phyloP scores from a whole-genome alignment of 257 asterid genomes.

The Solanum sejunctum region DNA sequence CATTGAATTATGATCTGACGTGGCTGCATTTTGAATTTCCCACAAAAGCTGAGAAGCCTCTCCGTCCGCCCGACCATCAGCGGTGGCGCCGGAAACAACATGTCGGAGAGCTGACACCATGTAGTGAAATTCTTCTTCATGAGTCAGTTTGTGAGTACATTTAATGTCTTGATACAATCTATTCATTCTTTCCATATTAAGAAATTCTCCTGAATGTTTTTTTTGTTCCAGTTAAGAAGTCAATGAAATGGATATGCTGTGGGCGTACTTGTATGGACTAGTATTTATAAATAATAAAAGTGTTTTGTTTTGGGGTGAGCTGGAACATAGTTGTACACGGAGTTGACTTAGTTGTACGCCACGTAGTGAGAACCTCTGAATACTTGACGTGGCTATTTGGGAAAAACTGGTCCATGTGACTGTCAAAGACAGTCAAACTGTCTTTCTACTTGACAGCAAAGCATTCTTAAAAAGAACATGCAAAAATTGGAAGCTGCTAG shows the following conservation, averaged over 20 bases:
- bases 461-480: not conserved
- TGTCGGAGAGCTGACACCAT: conserved; percentile 13
- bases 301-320: not conserved
- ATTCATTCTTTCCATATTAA: not conserved
- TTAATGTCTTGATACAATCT: not conserved
- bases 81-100: conserved; percentile 5
- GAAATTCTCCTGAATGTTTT: not conserved
- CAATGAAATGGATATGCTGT: not conserved
- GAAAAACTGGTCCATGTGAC: not conserved
- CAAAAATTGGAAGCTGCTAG: not conserved
- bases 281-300: too few relatives aligned
- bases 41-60: not conserved
- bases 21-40: not conserved
- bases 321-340: not conserved
- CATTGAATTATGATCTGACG: not conserved
- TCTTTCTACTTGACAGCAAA: not conserved
- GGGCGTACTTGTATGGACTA: not conserved
- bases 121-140: not conserved
- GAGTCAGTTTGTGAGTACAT: not conserved
- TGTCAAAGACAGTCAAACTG: not conserved
- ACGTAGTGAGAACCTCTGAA: not conserved
- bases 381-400: not conserved
- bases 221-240: not conserved
- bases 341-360: not conserved
- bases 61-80: not conserved